These are phyloP conservation scores for Backusella liffmaniae DNA, from an alignment of 192 early-diverging fungal genomes.

Conservation along the genomic window DNA sequence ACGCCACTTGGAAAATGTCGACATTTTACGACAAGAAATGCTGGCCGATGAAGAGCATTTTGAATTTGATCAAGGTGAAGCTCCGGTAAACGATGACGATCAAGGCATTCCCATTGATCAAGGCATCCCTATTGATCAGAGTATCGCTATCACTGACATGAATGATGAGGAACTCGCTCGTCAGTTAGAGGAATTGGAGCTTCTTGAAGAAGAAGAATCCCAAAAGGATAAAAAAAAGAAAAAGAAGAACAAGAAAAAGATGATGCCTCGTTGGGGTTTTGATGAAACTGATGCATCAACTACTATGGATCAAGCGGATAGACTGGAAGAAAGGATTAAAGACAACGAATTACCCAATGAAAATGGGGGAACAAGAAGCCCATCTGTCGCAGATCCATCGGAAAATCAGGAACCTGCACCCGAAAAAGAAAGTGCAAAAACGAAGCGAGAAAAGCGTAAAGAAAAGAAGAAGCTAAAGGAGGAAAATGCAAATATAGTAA, in stretches of 20 bases:
- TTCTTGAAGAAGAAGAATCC: conserved; percentile 19
- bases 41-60: conserved; percentile 58
- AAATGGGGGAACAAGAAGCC: background rate
- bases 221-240: conserved; percentile 47
- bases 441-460: conserved; percentile 60
- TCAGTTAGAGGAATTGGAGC: conserved; percentile 8
- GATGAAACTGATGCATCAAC: conserved; percentile 26
- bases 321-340: conserved; percentile 29
- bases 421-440: conserved; percentile 33
- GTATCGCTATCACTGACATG: background rate
- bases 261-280: conserved; percentile 39
- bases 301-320: conserved; percentile 25
- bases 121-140: background rate
- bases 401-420: conserved; percentile 19
- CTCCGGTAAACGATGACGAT: background rate
- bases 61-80: background rate
- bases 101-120: background rate
- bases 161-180: background rate
- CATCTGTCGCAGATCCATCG: background rate
- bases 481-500: conserved; percentile 40
- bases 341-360: background rate
- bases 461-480: conserved; percentile 56
- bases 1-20: conserved; percentile 80
- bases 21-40: conserved; percentile 75
- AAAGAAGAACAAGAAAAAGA: conserved; percentile 53